Evolutionary conservation across 805 yeast genomes (phyloP).

Genomic region (Yueomyces sp.): DNA sequence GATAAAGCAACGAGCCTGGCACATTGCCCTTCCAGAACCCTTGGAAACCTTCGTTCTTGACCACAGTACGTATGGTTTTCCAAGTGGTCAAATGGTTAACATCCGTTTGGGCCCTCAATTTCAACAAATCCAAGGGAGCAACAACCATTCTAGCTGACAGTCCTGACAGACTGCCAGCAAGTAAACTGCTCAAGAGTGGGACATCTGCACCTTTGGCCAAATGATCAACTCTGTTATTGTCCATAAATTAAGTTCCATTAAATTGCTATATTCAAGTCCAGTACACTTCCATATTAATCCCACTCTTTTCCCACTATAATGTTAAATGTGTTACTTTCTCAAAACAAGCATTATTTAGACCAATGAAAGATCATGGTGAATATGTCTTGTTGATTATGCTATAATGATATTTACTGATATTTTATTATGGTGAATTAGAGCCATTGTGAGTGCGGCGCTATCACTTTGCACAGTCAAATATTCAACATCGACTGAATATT

Average conservation of each 20-base stretch:
- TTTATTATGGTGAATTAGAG: no score
- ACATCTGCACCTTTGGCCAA: slow-evolving; percentile 39
- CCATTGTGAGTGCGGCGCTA: no score
- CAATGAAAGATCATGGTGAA: no score
- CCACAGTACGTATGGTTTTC: slow-evolving; percentile 31
- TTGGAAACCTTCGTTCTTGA: slow-evolving; percentile 49
- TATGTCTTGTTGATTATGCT: no score
- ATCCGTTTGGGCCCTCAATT: slow-evolving; percentile 17
- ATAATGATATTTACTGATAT: no score
- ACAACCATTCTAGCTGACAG: slow-evolving; percentile 34
- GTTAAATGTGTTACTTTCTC: no score
- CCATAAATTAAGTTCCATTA: not conserved
- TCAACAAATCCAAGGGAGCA: slow-evolving; percentile 24
- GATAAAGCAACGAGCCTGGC: slow-evolving; percentile 80
- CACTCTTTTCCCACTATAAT: no score
- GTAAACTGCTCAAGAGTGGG: slow-evolving; percentile 36
- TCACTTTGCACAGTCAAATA: no score
- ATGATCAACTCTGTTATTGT: slow-evolving; percentile 24
- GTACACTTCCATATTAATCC: not conserved
- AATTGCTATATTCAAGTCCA: not conserved
- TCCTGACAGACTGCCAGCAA: slow-evolving; percentile 68
- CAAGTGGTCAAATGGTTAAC: not conserved
- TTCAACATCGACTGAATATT: no score
- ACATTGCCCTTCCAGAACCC: slow-evolving; percentile 95
- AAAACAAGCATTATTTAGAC: no score